Evolutionary conservation across 1,284 basidiomycete genomes (phyloP), one percentile per base, ranked within the genome.

Genomic region (Marasmius sp.): DNA sequence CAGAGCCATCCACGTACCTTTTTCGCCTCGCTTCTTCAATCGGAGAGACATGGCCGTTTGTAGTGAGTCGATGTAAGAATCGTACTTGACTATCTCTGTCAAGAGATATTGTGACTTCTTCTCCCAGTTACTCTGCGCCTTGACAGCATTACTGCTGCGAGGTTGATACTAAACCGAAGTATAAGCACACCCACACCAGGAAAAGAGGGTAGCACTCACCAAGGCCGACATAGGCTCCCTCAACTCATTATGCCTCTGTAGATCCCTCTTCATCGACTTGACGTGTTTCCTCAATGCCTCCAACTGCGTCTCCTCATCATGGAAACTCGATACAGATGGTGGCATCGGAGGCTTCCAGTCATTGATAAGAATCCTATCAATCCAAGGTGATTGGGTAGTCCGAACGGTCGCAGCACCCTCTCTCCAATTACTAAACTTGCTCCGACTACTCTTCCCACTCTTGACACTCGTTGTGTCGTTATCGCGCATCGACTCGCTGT

Each of bases 271-370:
- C 72, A 98, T 76, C 20, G 80, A 83, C 11, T 77, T 72, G n/a
- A 92, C 89, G 72, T 97, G 93, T 70, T 87, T 91, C 70, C 86
- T 84, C 48, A 98, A 75, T 18, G 92, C 89, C 54, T 97, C 95
- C 61, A 97, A 76, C 74, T 99, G 97, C 5, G 85, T 80, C 77
- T 98, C 95, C 73, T 98, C 97, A 67, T 94, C 90, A 54, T 98
- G 88, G n/a, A 81, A 81, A 68, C 94, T 97, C 3, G 92, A 79
- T 41, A 95, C 87, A 20, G 87, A 86, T 2, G 96, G 92, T 1
- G 93, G 86, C 67, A 91, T 81, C 0, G 97, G 96, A 2, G 91
- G 83, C 70, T 94, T 94, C 97, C 97, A 99, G 58, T 99, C 97
- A 71, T 91, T 93, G 74, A 99, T 88, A 70, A 83, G 83, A n/a